Evolutionary conservation across 1,284 basidiomycete genomes (phyloP), one percentile per base, ranked within the genome.

Genomic region (Taiwanofungus camphoratus): DNA sequence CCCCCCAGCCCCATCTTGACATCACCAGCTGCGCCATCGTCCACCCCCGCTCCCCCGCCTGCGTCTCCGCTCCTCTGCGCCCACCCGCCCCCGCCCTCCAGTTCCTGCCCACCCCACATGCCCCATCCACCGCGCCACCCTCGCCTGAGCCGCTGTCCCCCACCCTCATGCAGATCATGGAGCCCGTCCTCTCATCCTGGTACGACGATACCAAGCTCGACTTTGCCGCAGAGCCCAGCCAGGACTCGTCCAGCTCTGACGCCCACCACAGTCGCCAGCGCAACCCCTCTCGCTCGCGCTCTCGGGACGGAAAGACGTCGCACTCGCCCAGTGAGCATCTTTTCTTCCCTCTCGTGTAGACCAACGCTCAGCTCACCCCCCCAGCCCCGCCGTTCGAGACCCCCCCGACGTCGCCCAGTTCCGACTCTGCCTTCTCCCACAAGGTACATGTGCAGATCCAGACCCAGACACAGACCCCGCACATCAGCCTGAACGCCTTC

Each of bases 111-210:
- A 19, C n/a, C n/a, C n/a, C n/a, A n/a, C n/a, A n/a, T n/a, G n/a
- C n/a, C n/a, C n/a, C n/a, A n/a, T n/a, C n/a, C n/a, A n/a, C n/a
- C n/a, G n/a, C n/a, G n/a, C n/a, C n/a, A n/a, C n/a, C n/a, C n/a
- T n/a, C 20, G 3, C 22, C 44, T 2, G 21, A 19, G 13, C 13
- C 29, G 3, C 30, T 23, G 3, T 54, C 54, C 6, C 53, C 54
- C 4, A 56, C 53, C 9, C 40, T 59, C 21, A 54, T 54, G 52
- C 57, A 58, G 39, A 46, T 57, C 27, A 57, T 59, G 52, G 49
- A 53, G 23, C 57, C 57, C 2, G 54, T 56, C 3, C 31, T 59
- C 11, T 45, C 48, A 13, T 52, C 52, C 3, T 50, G 49, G 46
- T 51, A 47, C 27, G 43, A 51, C 3, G 49, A 54, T 9, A 24